Base-by-base conservation (phyloP, 1,284 basidiomycete species). In the Rhodotorula sp. region DNA sequence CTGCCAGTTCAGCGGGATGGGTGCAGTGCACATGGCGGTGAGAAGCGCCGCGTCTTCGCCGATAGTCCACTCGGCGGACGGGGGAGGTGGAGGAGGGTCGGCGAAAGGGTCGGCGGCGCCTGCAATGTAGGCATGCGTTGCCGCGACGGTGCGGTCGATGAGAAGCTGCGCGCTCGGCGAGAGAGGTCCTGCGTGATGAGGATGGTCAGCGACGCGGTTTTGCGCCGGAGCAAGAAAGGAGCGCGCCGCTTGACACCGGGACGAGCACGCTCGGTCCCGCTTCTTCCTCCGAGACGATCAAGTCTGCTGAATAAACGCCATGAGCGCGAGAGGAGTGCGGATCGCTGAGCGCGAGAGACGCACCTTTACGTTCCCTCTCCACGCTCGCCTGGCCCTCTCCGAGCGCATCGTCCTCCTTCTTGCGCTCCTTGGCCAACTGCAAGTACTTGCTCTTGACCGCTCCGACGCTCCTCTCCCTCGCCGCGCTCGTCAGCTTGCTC, bases 401-500 rank as follows among this genome's bases (percentile, higher is more conserved):
- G 25, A 12, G 5, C 19, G 12, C 55, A 23, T 44, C 44, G 19
- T 45, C 23, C 23, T 17, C 42, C 23, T 58, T 23, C 23, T 12
- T 27, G 45, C 25, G 8, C 52, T 63, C 53, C 17, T 42, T 34
- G 7, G 45, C 25, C 42, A 63, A 25, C 53, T 44, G 16, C 12
- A 19, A 9, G 19, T 46, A 63, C 61, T 44, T 55, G n/a, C 9
- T 21, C 61, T 27, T 55, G 42, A 63, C 44, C 44, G 61, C 61
- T 25, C 9, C 4, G 19, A 27, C 41, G 17, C 44, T 55, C 25
- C 61, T 19, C 12, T 21, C 17, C 13, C 19, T n/a, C 61, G 52
- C 61, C 7, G n/a, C 25, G 21, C 44, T 42, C 44, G 13, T 46
- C 10, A 63, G 16, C 44, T 13, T 19, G n/a, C 17, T 21, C 41